Evolutionary conservation across 2,329 filamentous ascomycete genomes (phyloP).

Genomic region (Emericellopsis atlantica): DNA sequence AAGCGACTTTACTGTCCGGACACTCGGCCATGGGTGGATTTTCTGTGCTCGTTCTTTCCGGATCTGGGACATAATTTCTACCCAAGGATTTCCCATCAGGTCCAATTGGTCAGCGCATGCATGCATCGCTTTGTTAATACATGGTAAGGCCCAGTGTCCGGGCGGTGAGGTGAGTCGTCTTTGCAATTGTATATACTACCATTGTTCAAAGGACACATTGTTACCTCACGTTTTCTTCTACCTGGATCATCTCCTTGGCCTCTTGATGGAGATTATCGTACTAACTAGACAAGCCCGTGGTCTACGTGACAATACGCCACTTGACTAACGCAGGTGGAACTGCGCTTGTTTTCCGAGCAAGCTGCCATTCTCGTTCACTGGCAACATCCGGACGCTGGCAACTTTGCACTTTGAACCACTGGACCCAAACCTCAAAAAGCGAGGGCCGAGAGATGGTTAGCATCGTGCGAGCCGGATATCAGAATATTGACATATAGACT

Average conservation of each 20-base stretch:
- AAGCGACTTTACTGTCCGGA: constrained; percentile 2
- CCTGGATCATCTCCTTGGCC: constrained; percentile 1
- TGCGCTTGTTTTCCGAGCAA: no score
- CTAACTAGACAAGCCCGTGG: not conserved
- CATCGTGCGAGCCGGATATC: no score
- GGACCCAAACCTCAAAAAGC: no score
- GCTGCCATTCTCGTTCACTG: no score
- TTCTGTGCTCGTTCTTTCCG: constrained; percentile 14
- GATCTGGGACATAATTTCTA: constrained; percentile 9
- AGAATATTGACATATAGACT: no score
- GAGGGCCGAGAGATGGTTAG: no score
- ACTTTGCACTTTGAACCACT: no score
- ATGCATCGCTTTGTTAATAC: constrained; percentile 10
- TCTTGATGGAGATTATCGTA: not conserved
- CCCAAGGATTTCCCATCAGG: constrained; percentile 1
- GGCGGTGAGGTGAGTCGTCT: constrained; percentile 40
- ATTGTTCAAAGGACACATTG: constrained; percentile 22
- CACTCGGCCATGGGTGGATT: constrained; percentile 12
- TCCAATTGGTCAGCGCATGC: no score
- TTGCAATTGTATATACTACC: constrained; percentile 41
- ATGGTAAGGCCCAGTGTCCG: constrained; percentile 23
- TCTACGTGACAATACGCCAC: not conserved
- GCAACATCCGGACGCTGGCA: no score
- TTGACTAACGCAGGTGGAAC: no score
- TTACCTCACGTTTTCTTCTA: constrained; percentile 2